Evolutionary conservation across 352 stramenopile species (phyloP).

Genomic region (Phytopythium ostracodes): DNA sequence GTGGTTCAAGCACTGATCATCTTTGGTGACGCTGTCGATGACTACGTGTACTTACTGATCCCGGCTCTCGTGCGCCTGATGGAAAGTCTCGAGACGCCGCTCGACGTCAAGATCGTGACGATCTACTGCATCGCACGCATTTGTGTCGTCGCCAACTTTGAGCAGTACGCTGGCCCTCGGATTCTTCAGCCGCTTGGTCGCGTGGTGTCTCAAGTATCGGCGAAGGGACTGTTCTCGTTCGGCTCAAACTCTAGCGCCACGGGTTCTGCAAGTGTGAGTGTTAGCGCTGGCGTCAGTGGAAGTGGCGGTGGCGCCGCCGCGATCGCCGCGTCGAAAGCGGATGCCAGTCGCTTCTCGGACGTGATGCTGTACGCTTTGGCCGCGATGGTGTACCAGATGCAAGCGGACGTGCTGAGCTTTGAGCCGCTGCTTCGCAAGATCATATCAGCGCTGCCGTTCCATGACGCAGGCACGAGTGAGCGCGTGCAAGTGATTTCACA

Average conservation of each 20-base stretch:
- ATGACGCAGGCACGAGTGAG: conserved; percentile 19
- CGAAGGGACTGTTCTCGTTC: conserved; percentile 67
- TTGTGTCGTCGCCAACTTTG: conserved; percentile 64
- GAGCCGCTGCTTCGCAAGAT: conserved; percentile 67
- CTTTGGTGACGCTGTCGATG: conserved; percentile 89
- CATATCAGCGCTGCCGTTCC: conserved; percentile 48
- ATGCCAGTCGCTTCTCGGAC: conserved; percentile 69
- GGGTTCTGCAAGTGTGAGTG: neutral
- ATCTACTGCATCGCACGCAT: conserved; percentile 67
- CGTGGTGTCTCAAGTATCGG: conserved; percentile 67
- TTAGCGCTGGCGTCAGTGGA: conserved; percentile 31
- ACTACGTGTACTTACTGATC: conserved; percentile 94
- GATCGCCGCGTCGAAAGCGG: conserved; percentile 57
- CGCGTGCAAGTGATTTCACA: conserved; percentile 42
- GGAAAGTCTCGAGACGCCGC: conserved; percentile 86
- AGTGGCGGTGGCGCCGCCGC: conserved; percentile 18
- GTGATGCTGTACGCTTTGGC: conserved; percentile 73
- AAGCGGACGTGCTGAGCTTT: conserved; percentile 71
- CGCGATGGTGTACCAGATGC: conserved; percentile 70
- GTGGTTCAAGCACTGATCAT: conserved; percentile 89
- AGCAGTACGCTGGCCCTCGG: conserved; percentile 75
- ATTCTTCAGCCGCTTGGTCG: conserved; percentile 67
- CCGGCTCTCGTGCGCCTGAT: conserved; percentile 92
- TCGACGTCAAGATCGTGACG: conserved; percentile 72
- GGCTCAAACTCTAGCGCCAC: neutral